Conservation (phyloP, 2,329 filamentous ascomycete species). For the Xylariaceae sp. region DNA sequence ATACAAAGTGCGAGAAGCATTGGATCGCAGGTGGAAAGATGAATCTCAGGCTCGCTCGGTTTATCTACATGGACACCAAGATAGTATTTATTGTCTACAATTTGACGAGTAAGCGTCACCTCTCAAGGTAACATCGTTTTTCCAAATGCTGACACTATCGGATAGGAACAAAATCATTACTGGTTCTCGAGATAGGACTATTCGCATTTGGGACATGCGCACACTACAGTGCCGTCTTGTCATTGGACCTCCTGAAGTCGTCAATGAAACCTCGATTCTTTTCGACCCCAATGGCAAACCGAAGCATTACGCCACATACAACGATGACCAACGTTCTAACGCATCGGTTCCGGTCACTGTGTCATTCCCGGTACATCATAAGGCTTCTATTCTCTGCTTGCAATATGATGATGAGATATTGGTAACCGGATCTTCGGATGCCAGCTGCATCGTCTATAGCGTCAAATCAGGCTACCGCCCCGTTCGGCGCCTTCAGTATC, state of each 20-base stretch:
- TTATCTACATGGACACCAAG: slow-evolving; percentile 88
- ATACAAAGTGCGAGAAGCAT: slow-evolving; percentile 69
- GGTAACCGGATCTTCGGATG: slow-evolving; percentile 91
- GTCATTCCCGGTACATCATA: slow-evolving; percentile 67
- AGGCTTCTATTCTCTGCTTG: slow-evolving; percentile 88
- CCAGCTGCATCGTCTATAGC: slow-evolving; percentile 86
- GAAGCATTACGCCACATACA: slow-evolving; percentile 52
- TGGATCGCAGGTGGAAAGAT: slow-evolving; percentile 76
- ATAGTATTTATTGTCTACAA: slow-evolving; percentile 96
- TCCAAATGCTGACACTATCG: slow-evolving; percentile 31
- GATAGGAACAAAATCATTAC: slow-evolving; percentile 90
- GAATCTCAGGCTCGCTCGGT: slow-evolving; percentile 70
- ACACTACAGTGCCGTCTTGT: slow-evolving; percentile 81
- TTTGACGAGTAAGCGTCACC: slow-evolving; percentile 87
- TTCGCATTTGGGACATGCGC: slow-evolving; percentile 92
- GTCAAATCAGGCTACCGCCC: slow-evolving; percentile 75
- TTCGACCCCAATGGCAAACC: slow-evolving; percentile 48
- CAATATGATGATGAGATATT: slow-evolving; percentile 92
- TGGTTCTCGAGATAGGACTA: slow-evolving; percentile 90
- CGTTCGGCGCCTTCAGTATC: slow-evolving; percentile 70
- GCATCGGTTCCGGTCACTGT: slow-evolving; percentile 51
- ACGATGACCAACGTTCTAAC: slow-evolving; percentile 44
- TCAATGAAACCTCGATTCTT: slow-evolving; percentile 50
- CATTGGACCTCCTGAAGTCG: slow-evolving; percentile 72
- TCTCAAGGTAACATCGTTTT: not conserved